Evolutionary conservation across 2,329 filamentous ascomycete species (phyloP).

Genomic region (Stagonosporopsis chrysanthemi): DNA sequence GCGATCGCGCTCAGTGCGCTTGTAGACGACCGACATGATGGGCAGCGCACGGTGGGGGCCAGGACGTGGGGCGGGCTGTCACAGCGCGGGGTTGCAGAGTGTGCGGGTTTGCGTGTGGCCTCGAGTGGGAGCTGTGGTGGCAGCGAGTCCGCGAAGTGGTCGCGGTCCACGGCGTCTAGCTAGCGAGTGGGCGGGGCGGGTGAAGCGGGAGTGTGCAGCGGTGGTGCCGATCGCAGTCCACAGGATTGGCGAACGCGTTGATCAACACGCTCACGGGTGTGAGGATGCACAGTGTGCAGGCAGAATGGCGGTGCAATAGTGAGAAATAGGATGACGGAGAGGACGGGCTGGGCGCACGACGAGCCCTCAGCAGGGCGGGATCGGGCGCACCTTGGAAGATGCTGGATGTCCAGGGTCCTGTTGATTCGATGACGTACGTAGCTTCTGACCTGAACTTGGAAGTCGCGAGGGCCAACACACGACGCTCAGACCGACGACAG

Average conservation of each 20-base stretch:
- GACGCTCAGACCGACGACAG: neutral
- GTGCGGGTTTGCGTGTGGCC: neutral
- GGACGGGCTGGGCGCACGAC: slow-evolving; percentile 11
- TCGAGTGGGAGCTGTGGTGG: neutral
- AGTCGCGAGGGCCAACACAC: neutral
- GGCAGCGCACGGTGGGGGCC: slow-evolving; percentile 4
- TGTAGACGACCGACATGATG: slow-evolving; percentile 56
- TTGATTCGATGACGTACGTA: slow-evolving; percentile 1
- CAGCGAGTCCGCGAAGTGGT: slow-evolving; percentile 5
- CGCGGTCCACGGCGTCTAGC: slow-evolving; percentile 20
- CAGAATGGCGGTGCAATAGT: slow-evolving; percentile 1
- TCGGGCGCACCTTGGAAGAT: slow-evolving; percentile 20
- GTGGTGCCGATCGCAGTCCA: slow-evolving; percentile 29
- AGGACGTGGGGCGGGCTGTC: slow-evolving; percentile 1
- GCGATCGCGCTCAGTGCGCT: slow-evolving; percentile 51
- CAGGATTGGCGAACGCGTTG: slow-evolving; percentile 27
- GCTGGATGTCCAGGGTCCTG: neutral
- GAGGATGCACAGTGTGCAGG: slow-evolving; percentile 15
- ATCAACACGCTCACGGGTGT: slow-evolving; percentile 21
- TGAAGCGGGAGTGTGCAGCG: slow-evolving; percentile 27
- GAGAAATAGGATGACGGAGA: slow-evolving; percentile 14
- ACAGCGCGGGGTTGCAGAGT: slow-evolving; percentile 7
- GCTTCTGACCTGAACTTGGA: neutral
- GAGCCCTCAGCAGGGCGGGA: slow-evolving; percentile 9
- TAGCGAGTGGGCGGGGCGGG: slow-evolving; percentile 26